Evolutionary conservation across 495 filamentous ascomycete genomes (phyloP).

Genomic region (Podospora australis): DNA sequence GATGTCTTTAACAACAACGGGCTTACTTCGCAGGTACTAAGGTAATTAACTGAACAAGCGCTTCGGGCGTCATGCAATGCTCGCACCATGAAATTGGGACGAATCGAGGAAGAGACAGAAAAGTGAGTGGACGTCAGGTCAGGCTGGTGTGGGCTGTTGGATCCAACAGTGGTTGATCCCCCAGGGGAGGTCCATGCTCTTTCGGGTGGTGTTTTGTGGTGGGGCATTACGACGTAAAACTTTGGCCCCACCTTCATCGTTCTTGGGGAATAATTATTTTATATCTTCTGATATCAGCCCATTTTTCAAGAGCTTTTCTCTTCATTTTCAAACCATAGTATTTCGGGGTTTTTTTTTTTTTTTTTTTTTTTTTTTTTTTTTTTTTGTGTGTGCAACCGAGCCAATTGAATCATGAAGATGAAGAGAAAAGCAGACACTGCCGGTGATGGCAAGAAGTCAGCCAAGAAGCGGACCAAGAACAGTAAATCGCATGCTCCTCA

Average conservation of each 20-base stretch:
- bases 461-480: slow-evolving; percentile 41
- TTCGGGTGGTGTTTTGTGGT: neutral
- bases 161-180: neutral
- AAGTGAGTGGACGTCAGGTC: too few relatives aligned
- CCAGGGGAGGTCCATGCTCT: slow-evolving; percentile 8
- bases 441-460: slow-evolving; percentile 27
- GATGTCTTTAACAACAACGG: too few relatives aligned
- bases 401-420: slow-evolving; percentile 32
- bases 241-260: slow-evolving; percentile 10
- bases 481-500: slow-evolving; percentile 21
- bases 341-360: too few relatives aligned
- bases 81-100: too few relatives aligned
- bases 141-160: too few relatives aligned
- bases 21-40: too few relatives aligned
- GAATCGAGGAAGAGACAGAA: neutral
- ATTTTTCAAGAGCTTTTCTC: slow-evolving; percentile 10
- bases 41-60: slow-evolving; percentile 11
- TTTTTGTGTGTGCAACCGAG: neutral
- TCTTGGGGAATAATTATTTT: slow-evolving; percentile 15
- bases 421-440: slow-evolving; percentile 44
- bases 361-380: too few relatives aligned
- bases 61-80: slow-evolving; percentile 20
- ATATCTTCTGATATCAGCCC: slow-evolving; percentile 23
- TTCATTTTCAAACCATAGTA: neutral
- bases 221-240: slow-evolving; percentile 12